Evolutionary conservation across 2,329 filamentous ascomycete genomes (phyloP).

Genomic region (Exophiala spinifera): DNA sequence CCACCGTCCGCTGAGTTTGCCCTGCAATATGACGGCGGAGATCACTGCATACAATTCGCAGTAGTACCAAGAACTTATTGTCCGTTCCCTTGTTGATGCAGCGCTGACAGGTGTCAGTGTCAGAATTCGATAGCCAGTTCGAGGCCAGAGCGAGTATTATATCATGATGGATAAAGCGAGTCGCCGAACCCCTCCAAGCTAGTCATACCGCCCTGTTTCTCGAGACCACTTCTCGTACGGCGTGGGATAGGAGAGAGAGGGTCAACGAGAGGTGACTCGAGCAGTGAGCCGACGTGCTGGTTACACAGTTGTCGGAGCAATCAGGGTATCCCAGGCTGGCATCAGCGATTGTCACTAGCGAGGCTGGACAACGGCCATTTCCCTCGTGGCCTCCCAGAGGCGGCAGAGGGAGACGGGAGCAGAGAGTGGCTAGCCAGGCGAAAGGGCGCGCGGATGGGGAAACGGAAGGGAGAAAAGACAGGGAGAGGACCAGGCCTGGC

Average conservation of each 20-base stretch:
- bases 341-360: neutral
- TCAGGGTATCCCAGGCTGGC: conserved; percentile 8
- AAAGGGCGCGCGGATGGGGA: conserved; percentile 8
- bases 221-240: neutral
- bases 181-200: neutral
- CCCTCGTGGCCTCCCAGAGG: neutral
- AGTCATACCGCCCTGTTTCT: neutral
- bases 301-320: conserved; percentile 23
- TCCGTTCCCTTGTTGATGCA: too few relatives aligned
- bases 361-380: neutral
- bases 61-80: too few relatives aligned
- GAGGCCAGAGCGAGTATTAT: too few relatives aligned
- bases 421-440: too few relatives aligned
- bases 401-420: too few relatives aligned
- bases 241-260: conserved; percentile 1
- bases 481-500: neutral
- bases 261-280: conserved; percentile 1
- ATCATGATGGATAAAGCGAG: too few relatives aligned
- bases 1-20: too few relatives aligned
- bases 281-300: conserved; percentile 10
- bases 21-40: too few relatives aligned
- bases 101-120: conserved; percentile 1
- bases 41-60: too few relatives aligned
- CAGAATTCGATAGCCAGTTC: too few relatives aligned
- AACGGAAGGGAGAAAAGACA: conserved; percentile 2